A percentile compares a stretch with the other conserved stretches of the same genome.
These are phyloP conservation scores for Lentinula sp. DNA, from an alignment of 768 basidiomycete genomes.

Conservation along the genomic window DNA sequence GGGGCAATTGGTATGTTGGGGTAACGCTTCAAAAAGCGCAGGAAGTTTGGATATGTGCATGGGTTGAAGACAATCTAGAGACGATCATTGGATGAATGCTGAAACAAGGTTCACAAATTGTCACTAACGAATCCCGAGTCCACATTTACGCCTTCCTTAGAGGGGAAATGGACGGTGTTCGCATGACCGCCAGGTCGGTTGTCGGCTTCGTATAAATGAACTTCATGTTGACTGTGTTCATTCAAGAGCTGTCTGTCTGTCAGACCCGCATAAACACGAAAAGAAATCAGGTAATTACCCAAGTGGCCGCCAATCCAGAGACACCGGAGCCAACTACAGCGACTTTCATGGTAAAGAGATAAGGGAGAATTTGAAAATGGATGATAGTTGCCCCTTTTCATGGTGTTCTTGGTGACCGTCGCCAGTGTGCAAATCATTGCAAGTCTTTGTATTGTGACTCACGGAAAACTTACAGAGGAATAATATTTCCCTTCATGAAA, in stretches of 20 bases:
- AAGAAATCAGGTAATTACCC: conserved; percentile 35
- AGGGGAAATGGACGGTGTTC: conserved; percentile 57
- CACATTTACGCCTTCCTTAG: conserved; percentile 44
- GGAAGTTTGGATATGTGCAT: conserved; percentile 72
- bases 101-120: background rate
- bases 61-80: conserved; percentile 72
- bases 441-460: no score
- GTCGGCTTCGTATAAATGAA: conserved; percentile 70
- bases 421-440: no score
- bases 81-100: background rate
- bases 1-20: conserved; percentile 42
- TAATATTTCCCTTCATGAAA: no score
- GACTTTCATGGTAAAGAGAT: conserved; percentile 38
- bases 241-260: conserved; percentile 50
- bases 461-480: no score
- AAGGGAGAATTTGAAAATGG: background rate
- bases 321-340: conserved; percentile 76
- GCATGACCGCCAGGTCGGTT: conserved; percentile 69
- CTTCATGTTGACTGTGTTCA: conserved; percentile 67
- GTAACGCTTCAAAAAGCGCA: conserved; percentile 54
- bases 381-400: background rate
- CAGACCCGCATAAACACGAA: background rate
- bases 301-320: conserved; percentile 73
- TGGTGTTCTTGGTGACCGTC: background rate
- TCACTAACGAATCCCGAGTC: conserved; percentile 61